Percentiles rank a stretch among this genome's conserved stretches.
These are phyloP conservation scores for Shiraia sp. DNA, from an alignment of 2,329 filamentous ascomycete genomes.

Conservation along the genomic window DNA sequence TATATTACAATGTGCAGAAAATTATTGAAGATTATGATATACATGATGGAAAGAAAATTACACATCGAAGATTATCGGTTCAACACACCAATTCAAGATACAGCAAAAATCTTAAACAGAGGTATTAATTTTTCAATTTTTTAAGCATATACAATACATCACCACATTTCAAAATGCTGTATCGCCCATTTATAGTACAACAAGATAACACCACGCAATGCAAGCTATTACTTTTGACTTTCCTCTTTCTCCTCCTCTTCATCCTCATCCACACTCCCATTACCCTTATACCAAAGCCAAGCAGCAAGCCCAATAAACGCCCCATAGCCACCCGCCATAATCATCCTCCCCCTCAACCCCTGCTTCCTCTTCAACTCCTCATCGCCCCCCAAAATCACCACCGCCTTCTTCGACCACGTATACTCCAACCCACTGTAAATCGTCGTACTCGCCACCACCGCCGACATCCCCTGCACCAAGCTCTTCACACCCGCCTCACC, in stretches of 20 bases:
- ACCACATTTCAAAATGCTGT: constrained; percentile 25
- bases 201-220: too few species aligned
- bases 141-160: neutral
- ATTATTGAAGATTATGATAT: too few species aligned
- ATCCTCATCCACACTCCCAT: constrained; percentile 6
- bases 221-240: too few species aligned
- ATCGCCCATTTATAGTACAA: too few species aligned
- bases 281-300: constrained; percentile 28
- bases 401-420: constrained; percentile 85
- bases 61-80: too few species aligned
- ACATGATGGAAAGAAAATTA: too few species aligned
- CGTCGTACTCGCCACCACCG: constrained; percentile 84
- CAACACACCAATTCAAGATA: too few species aligned
- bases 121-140: too few species aligned
- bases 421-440: constrained; percentile 95
- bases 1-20: too few species aligned
- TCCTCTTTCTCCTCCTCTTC: neutral
- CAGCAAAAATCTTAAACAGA: too few species aligned
- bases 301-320: constrained; percentile 48
- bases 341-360: constrained; percentile 51
- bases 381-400: constrained; percentile 72
- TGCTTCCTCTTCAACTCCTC: constrained; percentile 54
- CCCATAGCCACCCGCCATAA: constrained; percentile 53
- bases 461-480: constrained; percentile 58
- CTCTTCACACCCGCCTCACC: constrained; percentile 41